These are phyloP conservation scores for Aspergillus nidulans DNA, from an alignment of 495 filamentous ascomycete species.

Conservation along the genomic window DNA sequence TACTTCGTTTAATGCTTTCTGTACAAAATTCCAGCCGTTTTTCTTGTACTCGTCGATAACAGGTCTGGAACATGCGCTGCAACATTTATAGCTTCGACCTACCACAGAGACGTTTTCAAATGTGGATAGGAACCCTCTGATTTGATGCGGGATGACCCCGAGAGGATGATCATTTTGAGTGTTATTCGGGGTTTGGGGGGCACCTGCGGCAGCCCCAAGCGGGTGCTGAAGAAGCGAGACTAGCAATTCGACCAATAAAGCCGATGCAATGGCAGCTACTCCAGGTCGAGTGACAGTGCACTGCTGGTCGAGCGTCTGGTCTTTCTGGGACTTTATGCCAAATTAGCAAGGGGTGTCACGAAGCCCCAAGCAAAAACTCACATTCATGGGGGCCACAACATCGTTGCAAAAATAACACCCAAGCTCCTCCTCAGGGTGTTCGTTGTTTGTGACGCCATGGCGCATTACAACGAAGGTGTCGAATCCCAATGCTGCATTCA, in stretches of 20 bases:
- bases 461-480: constrained; percentile 97
- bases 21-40: constrained; percentile 85
- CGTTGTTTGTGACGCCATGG: constrained; percentile 60
- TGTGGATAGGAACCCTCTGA: constrained; percentile 82
- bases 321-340: constrained; percentile 70
- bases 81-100: constrained; percentile 81
- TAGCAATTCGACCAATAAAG: constrained; percentile 85
- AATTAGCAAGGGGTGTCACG: constrained; percentile 36
- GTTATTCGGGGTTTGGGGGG: constrained; percentile 49
- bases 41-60: constrained; percentile 66
- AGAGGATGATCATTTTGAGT: constrained; percentile 70
- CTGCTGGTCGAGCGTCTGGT: constrained; percentile 93
- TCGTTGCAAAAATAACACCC: constrained; percentile 99
- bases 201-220: constrained; percentile 53
- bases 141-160: constrained; percentile 85
- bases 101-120: constrained; percentile 81
- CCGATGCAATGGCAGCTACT: constrained; percentile 85
- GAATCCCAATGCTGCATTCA: constrained; percentile 95
- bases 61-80: constrained; percentile 82
- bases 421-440: constrained; percentile 48
- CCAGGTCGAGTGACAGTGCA: constrained; percentile 96
- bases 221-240: constrained; percentile 87
- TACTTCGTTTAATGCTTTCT: constrained; percentile 74
- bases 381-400: constrained; percentile 90
- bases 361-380: constrained; percentile 44